Evolutionary conservation across 176 grass and related monocot species (phyloP).

Genomic region (Miscanthus lutarioriparius): DNA sequence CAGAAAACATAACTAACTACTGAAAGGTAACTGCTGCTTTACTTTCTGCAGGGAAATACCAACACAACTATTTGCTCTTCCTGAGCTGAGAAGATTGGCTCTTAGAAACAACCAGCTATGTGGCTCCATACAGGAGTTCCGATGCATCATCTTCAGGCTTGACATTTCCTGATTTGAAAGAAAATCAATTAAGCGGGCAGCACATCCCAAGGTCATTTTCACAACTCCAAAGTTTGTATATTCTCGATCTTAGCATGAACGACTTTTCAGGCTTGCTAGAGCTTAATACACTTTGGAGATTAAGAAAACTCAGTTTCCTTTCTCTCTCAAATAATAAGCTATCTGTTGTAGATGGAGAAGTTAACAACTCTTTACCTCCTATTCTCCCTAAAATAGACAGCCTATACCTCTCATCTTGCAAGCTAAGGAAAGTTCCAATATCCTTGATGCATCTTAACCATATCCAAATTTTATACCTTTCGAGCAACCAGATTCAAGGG

Average conservation of each 20-base stretch:
- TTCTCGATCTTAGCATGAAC: background rate
- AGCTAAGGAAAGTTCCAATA: too few relatives aligned
- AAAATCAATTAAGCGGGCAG: background rate
- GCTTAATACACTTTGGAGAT: background rate
- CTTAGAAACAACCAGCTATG: background rate
- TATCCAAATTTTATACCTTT: too few relatives aligned
- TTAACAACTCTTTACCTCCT: too few relatives aligned
- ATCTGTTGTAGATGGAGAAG: too few relatives aligned
- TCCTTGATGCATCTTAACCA: too few relatives aligned
- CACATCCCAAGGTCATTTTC: slow-evolving; percentile 24
- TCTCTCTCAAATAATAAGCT: too few relatives aligned
- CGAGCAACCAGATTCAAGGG: too few relatives aligned
- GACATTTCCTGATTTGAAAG: rapidly evolving
- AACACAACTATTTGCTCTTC: slow-evolving; percentile 18
- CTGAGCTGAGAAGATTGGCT: background rate
- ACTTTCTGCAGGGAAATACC: slow-evolving; percentile 19
- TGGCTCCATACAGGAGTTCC: slow-evolving; percentile 9
- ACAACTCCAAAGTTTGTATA: rapidly evolving
- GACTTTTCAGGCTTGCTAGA: slow-evolving; percentile 20
- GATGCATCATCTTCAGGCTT: background rate
- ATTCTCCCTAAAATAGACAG: too few relatives aligned
- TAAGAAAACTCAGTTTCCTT: too few relatives aligned
- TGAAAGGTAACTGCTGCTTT: background rate
- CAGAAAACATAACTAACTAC: background rate
- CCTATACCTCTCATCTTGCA: too few relatives aligned